Evolutionary conservation across 495 filamentous ascomycete genomes (phyloP).

Genomic region (Penicillium lagena): DNA sequence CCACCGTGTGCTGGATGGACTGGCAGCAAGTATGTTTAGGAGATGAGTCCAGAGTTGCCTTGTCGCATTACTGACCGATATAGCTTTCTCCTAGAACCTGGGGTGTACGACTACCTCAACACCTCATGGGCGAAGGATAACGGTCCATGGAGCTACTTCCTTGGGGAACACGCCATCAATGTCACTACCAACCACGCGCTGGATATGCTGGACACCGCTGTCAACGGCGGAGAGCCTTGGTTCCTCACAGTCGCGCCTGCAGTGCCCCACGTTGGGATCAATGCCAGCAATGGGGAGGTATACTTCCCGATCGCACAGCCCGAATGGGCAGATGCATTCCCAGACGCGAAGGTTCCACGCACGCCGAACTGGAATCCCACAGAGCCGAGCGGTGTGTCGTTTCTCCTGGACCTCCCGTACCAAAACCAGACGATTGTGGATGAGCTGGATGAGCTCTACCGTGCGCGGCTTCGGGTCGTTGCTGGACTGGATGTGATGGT

Average conservation of each 20-base stretch:
- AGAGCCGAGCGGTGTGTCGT: too few relatives aligned
- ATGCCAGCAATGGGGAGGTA: not conserved
- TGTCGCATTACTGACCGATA: not conserved
- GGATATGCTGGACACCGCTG: not conserved
- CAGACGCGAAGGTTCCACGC: not conserved
- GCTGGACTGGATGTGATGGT: too few relatives aligned
- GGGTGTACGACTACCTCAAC: not conserved
- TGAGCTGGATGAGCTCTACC: too few relatives aligned
- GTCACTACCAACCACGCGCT: not conserved
- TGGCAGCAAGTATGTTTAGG: not conserved
- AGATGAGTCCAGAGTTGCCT: not conserved
- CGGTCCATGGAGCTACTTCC: not conserved
- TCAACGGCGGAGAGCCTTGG: not conserved
- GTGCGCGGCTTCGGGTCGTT: too few relatives aligned
- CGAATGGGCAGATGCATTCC: not conserved
- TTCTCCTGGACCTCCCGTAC: too few relatives aligned
- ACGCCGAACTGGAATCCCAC: not conserved
- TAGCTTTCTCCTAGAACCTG: not conserved
- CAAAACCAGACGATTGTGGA: too few relatives aligned
- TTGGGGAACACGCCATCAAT: not conserved
- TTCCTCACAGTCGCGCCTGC: not conserved
- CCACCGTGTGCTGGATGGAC: not conserved
- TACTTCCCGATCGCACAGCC: not conserved
- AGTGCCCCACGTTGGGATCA: not conserved
- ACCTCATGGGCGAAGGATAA: not conserved